Evolutionary conservation across 345 rosid species (phyloP).

Genomic region (Salix koriyanagi): DNA sequence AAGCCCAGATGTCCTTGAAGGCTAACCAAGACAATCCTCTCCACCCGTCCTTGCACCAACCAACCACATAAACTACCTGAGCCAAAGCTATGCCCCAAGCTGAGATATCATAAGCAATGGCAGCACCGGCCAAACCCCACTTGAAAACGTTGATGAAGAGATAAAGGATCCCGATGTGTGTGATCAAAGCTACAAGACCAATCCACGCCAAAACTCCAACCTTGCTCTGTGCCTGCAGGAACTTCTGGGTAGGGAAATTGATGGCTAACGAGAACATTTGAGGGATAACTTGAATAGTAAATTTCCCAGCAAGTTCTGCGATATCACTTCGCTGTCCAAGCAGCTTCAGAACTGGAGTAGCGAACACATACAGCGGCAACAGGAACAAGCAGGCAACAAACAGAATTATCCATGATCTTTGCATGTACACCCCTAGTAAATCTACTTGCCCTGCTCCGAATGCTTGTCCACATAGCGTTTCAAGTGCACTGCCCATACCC

Average conservation of each 20-base stretch:
- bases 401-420: constrained; percentile 83
- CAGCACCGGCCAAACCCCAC: constrained; percentile 83
- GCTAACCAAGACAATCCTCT: constrained; percentile 81
- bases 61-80: constrained; percentile 71
- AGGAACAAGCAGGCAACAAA: constrained; percentile 53
- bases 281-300: constrained; percentile 69
- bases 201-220: constrained; percentile 78
- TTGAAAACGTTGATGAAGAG: constrained; percentile 56
- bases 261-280: constrained; percentile 85
- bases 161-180: constrained; percentile 45
- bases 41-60: constrained; percentile 92
- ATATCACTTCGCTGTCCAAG: constrained; percentile 66
- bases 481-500: constrained; percentile 95
- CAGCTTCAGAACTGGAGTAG: constrained; percentile 64
- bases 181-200: constrained; percentile 54
- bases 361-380: constrained; percentile 68
- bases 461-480: constrained; percentile 93
- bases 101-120: constrained; percentile 64
- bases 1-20: constrained; percentile 74
- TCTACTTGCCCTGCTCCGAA: constrained; percentile 81
- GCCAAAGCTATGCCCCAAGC: constrained; percentile 67
- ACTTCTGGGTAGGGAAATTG: constrained; percentile 82
- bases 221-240: constrained; percentile 85
- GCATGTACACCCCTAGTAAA: constrained; percentile 87
- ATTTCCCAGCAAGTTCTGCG: constrained; percentile 70